Conservation (phyloP, 2,329 filamentous ascomycete species). For the Sclerotinia minor region DNA sequence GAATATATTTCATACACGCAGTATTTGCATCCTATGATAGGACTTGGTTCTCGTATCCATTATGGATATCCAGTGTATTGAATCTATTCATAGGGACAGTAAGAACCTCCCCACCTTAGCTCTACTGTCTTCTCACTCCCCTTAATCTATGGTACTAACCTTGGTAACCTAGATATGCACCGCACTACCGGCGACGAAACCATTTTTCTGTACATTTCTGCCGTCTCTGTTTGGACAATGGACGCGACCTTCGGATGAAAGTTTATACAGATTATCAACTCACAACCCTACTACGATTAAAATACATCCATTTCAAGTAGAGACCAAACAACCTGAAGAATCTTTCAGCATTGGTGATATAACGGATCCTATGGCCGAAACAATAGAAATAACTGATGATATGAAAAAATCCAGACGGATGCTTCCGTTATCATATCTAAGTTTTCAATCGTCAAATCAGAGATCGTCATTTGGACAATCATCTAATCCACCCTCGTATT, state of each 20-base stretch:
- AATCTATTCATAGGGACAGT: slow-evolving; percentile 49
- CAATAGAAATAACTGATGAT: not conserved
- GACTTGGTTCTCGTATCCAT: slow-evolving; percentile 43
- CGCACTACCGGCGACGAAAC: slow-evolving; percentile 47
- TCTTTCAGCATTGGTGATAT: not conserved
- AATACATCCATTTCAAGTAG: not conserved
- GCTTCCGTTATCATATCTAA: slow-evolving; percentile 19
- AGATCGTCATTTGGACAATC: not conserved
- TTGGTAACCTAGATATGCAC: slow-evolving; percentile 44
- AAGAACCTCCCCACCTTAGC: slow-evolving; percentile 28
- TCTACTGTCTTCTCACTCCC: not conserved
- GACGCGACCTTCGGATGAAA: not conserved
- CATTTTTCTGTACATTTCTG: slow-evolving; percentile 46
- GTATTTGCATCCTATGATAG: slow-evolving; percentile 39
- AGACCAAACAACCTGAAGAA: not conserved
- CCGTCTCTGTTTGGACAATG: slow-evolving; percentile 31
- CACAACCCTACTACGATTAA: not conserved
- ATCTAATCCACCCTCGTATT: not conserved
- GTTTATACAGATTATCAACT: not conserved
- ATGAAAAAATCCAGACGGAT: slow-evolving; percentile 7
- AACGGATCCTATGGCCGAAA: not conserved
- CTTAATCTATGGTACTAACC: not conserved
- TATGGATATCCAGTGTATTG: slow-evolving; percentile 42
- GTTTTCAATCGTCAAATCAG: slow-evolving; percentile 2
- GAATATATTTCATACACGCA: slow-evolving; percentile 43